Percentiles rank a stretch among this genome's conserved stretches.
phyloP scores from a whole-genome alignment of 164 flowering plant genomes.

The Santalum album region DNA sequence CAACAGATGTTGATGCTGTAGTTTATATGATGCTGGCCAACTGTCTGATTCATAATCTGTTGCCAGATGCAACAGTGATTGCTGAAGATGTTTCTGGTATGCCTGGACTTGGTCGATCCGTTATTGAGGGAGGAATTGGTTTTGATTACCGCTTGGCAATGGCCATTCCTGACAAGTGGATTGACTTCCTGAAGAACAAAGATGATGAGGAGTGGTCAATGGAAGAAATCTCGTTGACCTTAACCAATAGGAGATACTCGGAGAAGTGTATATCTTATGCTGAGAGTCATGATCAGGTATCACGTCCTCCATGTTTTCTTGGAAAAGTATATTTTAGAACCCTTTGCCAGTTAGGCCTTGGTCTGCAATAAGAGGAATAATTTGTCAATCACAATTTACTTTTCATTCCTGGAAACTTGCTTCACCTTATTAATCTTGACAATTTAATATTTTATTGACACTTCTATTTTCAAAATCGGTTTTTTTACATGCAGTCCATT shows the following conservation, averaged over 20 bases:
- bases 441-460: background rate
- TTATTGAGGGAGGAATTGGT: constrained; percentile 79
- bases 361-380: too few relatives aligned
- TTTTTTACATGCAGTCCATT: constrained; percentile 43
- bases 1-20: constrained; percentile 91
- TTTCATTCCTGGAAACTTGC: background rate
- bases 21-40: constrained; percentile 92
- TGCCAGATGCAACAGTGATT: constrained; percentile 80
- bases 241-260: constrained; percentile 88
- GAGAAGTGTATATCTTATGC: constrained; percentile 96
- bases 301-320: background rate
- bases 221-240: constrained; percentile 56
- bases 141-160: constrained; percentile 93
- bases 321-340: too few relatives aligned
- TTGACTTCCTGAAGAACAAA: constrained; percentile 86
- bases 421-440: background rate
- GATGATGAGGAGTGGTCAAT: constrained; percentile 84
- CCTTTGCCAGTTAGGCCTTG: too few relatives aligned
- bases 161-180: constrained; percentile 98
- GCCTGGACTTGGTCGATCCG: constrained; percentile 82
- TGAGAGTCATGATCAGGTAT: constrained; percentile 97
- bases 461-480: background rate
- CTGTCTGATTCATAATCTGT: constrained; percentile 45
- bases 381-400: too few relatives aligned
- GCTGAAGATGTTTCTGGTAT: constrained; percentile 99